These are phyloP conservation scores for Lipomyces japonicus DNA, from an alignment of 805 yeast genomes.

Conservation along the genomic window DNA sequence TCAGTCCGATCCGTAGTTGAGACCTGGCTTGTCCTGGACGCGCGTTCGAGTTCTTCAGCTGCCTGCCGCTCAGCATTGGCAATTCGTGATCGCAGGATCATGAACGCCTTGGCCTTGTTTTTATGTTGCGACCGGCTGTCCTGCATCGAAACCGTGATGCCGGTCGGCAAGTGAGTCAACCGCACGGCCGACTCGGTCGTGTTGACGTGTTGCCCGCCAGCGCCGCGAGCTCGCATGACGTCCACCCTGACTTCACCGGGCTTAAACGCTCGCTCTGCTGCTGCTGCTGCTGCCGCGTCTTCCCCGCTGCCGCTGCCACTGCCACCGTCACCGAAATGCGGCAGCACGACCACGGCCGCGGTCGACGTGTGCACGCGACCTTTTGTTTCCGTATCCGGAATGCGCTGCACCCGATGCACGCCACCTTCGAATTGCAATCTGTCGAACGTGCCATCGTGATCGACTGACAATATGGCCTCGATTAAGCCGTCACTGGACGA, in stretches of 20 bases:
- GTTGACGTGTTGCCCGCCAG: constrained; percentile 98
- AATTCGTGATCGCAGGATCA: constrained; percentile 72
- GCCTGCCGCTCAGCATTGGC: constrained; percentile 74
- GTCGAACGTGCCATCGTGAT: constrained; percentile 73
- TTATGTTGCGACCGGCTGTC: constrained; percentile 93
- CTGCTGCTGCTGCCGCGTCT: constrained; percentile 40
- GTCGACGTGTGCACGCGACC: constrained; percentile 96
- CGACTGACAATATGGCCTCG: constrained; percentile 72
- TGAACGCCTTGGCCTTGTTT: constrained; percentile 88
- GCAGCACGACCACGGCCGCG: constrained; percentile 90
- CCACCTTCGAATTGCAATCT: constrained; percentile 82
- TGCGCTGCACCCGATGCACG: constrained; percentile 91
- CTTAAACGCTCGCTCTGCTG: constrained; percentile 66
- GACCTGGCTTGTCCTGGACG: constrained; percentile 75
- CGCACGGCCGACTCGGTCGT: constrained; percentile 97
- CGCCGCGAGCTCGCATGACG: constrained; percentile 96
- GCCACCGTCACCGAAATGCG: constrained; percentile 62
- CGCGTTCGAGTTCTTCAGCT: constrained; percentile 60
- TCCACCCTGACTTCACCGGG: constrained; percentile 89
- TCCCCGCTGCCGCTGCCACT: no score
- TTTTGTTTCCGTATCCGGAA: constrained; percentile 89
- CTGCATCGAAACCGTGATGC: constrained; percentile 83
- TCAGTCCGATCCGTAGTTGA: constrained; percentile 86
- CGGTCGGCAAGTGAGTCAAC: constrained; percentile 86
- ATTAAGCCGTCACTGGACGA: constrained; percentile 67